A percentile compares a stretch with the other conserved stretches of the same genome.
Evolutionary conservation across 768 basidiomycete genomes (phyloP).

Genomic region (Sistotremastrum niveocremeum): DNA sequence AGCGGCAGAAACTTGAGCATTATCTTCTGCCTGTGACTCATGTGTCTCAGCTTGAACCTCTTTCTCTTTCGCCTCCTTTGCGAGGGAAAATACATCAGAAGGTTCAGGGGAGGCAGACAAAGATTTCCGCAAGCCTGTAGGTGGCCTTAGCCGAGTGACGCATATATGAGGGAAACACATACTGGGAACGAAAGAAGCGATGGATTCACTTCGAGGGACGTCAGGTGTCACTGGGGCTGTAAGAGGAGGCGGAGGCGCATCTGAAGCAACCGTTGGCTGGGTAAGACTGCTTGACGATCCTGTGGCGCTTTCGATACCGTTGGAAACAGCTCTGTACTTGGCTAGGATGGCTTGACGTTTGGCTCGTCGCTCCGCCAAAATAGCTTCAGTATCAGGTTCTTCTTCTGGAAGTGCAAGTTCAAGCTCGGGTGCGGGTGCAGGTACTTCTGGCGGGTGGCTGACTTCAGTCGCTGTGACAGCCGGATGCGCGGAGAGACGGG

Average conservation of each 20-base stretch:
- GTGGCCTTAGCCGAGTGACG: neutral
- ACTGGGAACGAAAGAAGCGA: neutral
- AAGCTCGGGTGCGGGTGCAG: constrained; percentile 29
- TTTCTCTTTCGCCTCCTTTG: constrained; percentile 47
- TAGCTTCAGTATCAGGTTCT: constrained; percentile 38
- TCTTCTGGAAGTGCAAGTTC: constrained; percentile 41
- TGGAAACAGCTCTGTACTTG: constrained; percentile 34
- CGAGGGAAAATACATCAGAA: constrained; percentile 44
- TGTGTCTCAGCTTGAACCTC: constrained; percentile 29
- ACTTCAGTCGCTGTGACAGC: constrained; percentile 4
- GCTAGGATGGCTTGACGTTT: constrained; percentile 66
- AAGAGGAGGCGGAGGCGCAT: constrained; percentile 44
- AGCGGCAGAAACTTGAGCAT: constrained; percentile 74
- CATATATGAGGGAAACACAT: constrained; percentile 2
- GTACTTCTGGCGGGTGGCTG: constrained; percentile 8
- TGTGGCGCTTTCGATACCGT: constrained; percentile 32
- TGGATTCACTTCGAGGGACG: neutral
- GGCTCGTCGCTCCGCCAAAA: constrained; percentile 55
- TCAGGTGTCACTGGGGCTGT: constrained; percentile 26
- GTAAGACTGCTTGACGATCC: constrained; percentile 64
- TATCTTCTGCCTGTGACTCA: constrained; percentile 23
- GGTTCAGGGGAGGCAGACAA: constrained; percentile 46
- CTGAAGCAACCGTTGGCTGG: constrained; percentile 43
- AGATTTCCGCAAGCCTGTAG: constrained; percentile 36
- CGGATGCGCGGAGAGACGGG: constrained; percentile 10